phyloP scores from a whole-genome alignment of 1,139 yeast species.

The Kurtzmaniella quercitrusa region DNA sequence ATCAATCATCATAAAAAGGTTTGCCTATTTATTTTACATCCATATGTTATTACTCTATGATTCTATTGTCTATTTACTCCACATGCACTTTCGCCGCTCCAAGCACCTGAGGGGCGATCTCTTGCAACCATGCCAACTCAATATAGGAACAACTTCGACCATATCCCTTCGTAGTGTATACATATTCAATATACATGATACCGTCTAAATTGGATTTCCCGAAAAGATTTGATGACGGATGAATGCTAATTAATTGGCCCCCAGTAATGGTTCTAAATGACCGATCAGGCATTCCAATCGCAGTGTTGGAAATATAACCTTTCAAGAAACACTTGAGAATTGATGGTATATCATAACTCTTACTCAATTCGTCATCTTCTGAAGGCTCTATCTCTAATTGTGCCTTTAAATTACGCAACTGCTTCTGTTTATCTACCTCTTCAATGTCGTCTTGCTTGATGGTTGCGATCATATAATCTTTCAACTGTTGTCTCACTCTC shows the following conservation, averaged over 20 bases:
- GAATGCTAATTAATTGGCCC: conserved; percentile 80
- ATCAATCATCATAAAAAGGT: too few species aligned
- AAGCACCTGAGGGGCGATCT: conserved; percentile 67
- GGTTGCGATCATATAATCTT: conserved; percentile 59
- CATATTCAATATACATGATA: conserved; percentile 91
- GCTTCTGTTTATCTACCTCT: conserved; percentile 24
- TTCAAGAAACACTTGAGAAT: conserved; percentile 73
- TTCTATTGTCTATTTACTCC: conserved; percentile 16
- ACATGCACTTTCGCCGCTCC: conserved; percentile 38
- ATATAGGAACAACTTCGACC: conserved; percentile 87
- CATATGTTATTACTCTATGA: too few species aligned
- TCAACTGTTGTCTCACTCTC: conserved; percentile 71
- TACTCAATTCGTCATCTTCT: conserved; percentile 17
- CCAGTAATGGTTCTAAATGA: conserved; percentile 80
- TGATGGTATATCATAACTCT: conserved; percentile 43
- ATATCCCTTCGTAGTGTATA: conserved; percentile 87
- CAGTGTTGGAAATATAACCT: conserved; percentile 83
- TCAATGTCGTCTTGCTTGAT: conserved; percentile 35
- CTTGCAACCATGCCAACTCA: conserved; percentile 82
- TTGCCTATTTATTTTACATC: too few species aligned
- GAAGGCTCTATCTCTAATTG: conserved; percentile 23
- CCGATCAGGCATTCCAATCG: conserved; percentile 92
- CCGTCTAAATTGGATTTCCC: conserved; percentile 77
- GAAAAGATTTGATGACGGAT: conserved; percentile 87
- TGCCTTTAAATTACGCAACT: conserved; percentile 20